Conservation (phyloP, 257 asterid genomes). For the Penstemon eatonii region DNA sequence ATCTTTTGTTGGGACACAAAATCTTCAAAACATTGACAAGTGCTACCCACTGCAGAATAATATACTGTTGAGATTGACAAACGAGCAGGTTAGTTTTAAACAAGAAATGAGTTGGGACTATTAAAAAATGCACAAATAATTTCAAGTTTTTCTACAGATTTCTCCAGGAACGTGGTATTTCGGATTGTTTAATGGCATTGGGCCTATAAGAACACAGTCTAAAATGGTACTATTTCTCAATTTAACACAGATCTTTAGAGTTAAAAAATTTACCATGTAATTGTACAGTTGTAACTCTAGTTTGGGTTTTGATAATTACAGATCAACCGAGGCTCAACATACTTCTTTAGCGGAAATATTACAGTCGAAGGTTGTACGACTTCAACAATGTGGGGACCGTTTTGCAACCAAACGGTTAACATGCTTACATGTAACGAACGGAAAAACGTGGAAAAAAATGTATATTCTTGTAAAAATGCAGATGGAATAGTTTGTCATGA, state of each 20-base stretch:
- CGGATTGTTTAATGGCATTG: conserved; percentile 91
- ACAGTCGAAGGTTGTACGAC: conserved; percentile 82
- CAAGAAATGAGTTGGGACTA: conserved; percentile 2
- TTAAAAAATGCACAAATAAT: conserved; percentile 9
- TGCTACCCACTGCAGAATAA: conserved; percentile 91
- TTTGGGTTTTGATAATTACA: conserved; percentile 29
- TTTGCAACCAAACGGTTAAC: conserved; percentile 84
- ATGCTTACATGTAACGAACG: conserved; percentile 54
- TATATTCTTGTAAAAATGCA: conserved; percentile 53
- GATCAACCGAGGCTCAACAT: conserved; percentile 82
- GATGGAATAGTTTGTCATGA: conserved; percentile 58
- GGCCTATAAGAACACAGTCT: conserved; percentile 83
- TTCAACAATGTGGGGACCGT: conserved; percentile 63
- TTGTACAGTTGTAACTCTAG: not conserved
- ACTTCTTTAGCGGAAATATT: conserved; percentile 70
- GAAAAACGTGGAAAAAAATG: conserved; percentile 36
- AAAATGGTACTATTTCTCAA: conserved; percentile 67
- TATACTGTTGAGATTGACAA: conserved; percentile 59
- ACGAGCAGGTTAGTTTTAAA: conserved; percentile 68
- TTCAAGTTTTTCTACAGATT: conserved; percentile 53
- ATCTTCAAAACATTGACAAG: conserved; percentile 68
- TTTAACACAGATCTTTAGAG: not conserved
- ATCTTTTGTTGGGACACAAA: conserved; percentile 58
- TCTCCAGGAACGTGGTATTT: conserved; percentile 88
- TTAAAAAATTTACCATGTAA: not conserved